These are phyloP conservation scores for Mycena haematopus DNA, from an alignment of 768 basidiomycete species.

Conservation along the genomic window DNA sequence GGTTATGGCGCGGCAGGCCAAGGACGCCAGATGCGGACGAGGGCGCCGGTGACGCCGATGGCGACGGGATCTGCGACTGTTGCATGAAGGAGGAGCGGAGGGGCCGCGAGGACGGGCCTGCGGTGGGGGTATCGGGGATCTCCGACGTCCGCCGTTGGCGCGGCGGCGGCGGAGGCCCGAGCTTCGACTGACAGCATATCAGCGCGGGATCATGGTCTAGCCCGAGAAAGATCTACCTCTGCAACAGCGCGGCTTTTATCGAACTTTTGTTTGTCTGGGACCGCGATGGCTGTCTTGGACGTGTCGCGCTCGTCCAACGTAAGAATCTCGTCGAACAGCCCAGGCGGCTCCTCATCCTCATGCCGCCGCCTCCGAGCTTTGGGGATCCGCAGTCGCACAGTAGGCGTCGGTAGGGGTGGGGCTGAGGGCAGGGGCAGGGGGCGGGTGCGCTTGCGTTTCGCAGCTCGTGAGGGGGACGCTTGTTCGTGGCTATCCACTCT, in stretches of 20 bases:
- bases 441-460: constrained; percentile 57
- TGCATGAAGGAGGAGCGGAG: constrained; percentile 64
- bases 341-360: constrained; percentile 64
- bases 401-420: constrained; percentile 34
- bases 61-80: constrained; percentile 43
- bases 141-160: constrained; percentile 38
- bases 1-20: constrained; percentile 31
- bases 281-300: constrained; percentile 65
- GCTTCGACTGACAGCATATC: constrained; percentile 38
- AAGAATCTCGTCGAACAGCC: constrained; percentile 88
- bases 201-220: constrained; percentile 19
- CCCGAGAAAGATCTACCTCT: constrained; percentile 60
- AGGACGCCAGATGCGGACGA: constrained; percentile 46
- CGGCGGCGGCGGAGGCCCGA: constrained; percentile 48
- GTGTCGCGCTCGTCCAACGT: constrained; percentile 72
- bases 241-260: constrained; percentile 73
- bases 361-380: constrained; percentile 73
- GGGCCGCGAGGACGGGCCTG: constrained; percentile 66
- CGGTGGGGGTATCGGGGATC: constrained; percentile 29
- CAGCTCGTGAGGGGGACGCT: constrained; percentile 37
- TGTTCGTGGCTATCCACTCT: constrained; percentile 34
- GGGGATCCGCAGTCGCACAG: constrained; percentile 59
- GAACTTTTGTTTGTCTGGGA: constrained; percentile 71
- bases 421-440: constrained; percentile 36
- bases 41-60: constrained; percentile 46